Evolutionary conservation across 768 basidiomycete genomes (phyloP).

Genomic region (Suillus sp.): DNA sequence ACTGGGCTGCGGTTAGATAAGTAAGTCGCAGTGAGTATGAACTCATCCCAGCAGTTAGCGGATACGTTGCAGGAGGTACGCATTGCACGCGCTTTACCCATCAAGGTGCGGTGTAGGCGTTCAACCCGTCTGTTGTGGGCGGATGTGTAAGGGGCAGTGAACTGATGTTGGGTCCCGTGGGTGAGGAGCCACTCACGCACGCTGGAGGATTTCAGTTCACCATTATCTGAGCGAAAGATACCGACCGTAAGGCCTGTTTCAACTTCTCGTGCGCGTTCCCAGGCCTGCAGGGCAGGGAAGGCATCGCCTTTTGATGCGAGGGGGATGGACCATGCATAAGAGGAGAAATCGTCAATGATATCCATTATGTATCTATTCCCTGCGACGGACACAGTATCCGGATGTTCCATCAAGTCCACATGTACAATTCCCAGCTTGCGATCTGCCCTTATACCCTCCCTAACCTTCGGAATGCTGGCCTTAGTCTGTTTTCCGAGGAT

Average conservation of each 20-base stretch:
- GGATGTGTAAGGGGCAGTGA: no score
- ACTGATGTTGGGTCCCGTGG: constrained; percentile 12
- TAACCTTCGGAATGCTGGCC: constrained; percentile 2
- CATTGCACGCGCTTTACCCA: constrained; percentile 35
- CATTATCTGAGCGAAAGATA: constrained; percentile 23
- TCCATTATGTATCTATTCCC: constrained; percentile 22
- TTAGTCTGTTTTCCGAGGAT: constrained; percentile 7
- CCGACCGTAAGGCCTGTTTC: constrained; percentile 22
- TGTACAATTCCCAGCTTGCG: not conserved
- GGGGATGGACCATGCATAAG: constrained; percentile 37
- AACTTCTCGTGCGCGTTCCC: constrained; percentile 28
- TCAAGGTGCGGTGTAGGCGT: constrained; percentile 37
- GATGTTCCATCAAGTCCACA: constrained; percentile 9
- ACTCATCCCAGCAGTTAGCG: constrained; percentile 31
- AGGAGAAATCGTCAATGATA: constrained; percentile 14
- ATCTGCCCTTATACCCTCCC: not conserved
- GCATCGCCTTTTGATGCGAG: constrained; percentile 26
- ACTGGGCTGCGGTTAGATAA: no score
- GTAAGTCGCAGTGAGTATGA: no score
- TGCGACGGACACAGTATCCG: not conserved
- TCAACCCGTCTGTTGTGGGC: constrained; percentile 34
- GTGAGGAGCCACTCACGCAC: constrained; percentile 18
- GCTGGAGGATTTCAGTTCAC: constrained; percentile 25
- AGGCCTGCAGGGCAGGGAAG: constrained; percentile 26
- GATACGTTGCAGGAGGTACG: constrained; percentile 27